These are phyloP conservation scores for Periconia macrospinosa DNA, from an alignment of 2,329 filamentous ascomycete genomes.

Conservation along the genomic window DNA sequence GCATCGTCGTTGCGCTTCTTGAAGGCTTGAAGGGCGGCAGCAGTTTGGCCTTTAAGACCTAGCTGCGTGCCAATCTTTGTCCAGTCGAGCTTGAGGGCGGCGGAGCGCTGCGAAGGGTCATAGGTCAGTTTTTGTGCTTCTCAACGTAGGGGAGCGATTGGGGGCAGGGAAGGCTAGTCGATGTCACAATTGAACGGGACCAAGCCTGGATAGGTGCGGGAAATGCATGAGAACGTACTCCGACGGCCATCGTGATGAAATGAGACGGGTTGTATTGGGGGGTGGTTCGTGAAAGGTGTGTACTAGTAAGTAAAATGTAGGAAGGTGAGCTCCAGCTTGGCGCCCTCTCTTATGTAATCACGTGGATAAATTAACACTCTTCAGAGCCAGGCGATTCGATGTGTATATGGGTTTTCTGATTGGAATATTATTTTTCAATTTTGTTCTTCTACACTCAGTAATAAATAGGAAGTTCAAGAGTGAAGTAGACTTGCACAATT, in stretches of 20 bases:
- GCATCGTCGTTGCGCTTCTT: slow-evolving; percentile 99
- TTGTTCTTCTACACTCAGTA: no score
- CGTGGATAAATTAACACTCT: not conserved
- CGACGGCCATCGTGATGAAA: slow-evolving; percentile 49
- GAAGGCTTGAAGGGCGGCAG: slow-evolving; percentile 87
- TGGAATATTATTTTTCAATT: no score
- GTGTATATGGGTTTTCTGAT: no score
- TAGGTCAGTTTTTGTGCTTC: slow-evolving; percentile 34
- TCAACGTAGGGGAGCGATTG: slow-evolving; percentile 28
- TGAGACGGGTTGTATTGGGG: slow-evolving; percentile 37
- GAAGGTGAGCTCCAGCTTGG: no score
- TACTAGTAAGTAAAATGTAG: no score
- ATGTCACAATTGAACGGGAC: slow-evolving; percentile 33
- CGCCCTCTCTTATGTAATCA: slow-evolving; percentile 8
- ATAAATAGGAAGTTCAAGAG: no score
- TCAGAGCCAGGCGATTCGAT: no score
- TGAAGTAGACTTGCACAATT: no score
- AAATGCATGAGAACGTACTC: slow-evolving; percentile 40
- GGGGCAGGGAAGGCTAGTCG: slow-evolving; percentile 21
- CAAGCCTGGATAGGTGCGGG: slow-evolving; percentile 21
- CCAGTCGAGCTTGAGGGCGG: slow-evolving; percentile 99
- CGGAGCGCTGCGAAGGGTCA: slow-evolving; percentile 74
- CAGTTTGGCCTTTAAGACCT: slow-evolving; percentile 93
- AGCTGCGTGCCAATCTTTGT: slow-evolving; percentile 90
- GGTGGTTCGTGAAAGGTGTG: slow-evolving; percentile 49